A percentile compares a stretch with the other conserved stretches of the same genome.
phyloP scores from a whole-genome alignment of 768 basidiomycete genomes.

The Chalciporus pseudorubinellus region DNA sequence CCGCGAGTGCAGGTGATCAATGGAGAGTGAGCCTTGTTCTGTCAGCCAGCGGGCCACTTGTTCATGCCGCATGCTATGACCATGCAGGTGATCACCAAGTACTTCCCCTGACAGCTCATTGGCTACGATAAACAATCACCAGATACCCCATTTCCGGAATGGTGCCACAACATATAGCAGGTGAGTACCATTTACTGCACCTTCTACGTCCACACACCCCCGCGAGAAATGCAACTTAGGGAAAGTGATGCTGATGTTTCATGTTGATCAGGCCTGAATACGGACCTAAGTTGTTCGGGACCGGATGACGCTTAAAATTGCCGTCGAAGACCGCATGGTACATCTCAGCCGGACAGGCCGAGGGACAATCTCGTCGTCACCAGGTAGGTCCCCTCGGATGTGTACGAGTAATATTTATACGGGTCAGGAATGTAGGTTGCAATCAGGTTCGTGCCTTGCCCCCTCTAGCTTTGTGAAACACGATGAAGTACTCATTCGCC shows the following conservation, averaged over 20 bases:
- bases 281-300: neutral
- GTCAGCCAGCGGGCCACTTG: too few species aligned
- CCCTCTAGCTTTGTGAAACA: neutral
- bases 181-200: too few species aligned
- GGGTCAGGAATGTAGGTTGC: neutral
- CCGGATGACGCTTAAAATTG: neutral
- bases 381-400: neutral
- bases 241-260: neutral
- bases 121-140: neutral
- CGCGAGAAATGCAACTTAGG: neutral
- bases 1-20: too few species aligned
- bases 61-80: neutral
- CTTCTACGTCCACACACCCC: neutral
- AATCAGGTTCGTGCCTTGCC: too few species aligned
- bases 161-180: neutral
- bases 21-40: too few species aligned
- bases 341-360: neutral
- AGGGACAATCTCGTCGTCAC: neutral
- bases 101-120: too few species aligned
- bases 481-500: slow-evolving; percentile 16
- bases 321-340: slow-evolving; percentile 6
- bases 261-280: neutral
- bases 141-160: neutral
- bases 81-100: neutral
- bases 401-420: slow-evolving; percentile 14